A percentile compares a stretch with the other conserved stretches of the same genome.
Evolutionary conservation across 1,284 basidiomycete species (phyloP).

Genomic region (Puccinia polysora): DNA sequence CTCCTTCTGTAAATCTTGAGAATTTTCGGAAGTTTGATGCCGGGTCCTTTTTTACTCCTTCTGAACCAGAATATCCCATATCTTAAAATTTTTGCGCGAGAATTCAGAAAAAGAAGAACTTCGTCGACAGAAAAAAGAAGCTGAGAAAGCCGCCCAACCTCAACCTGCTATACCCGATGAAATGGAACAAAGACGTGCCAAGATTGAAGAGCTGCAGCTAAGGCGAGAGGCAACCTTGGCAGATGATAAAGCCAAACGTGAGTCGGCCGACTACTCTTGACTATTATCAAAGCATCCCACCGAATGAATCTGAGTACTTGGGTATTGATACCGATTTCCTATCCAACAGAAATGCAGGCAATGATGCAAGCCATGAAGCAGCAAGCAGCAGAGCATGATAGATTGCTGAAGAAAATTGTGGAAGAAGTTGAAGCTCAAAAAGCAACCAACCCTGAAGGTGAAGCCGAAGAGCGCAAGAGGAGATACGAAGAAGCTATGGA

Average conservation of each 20-base stretch:
- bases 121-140: constrained; percentile 35
- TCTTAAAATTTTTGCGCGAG: constrained; percentile 42
- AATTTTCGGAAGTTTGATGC: neutral
- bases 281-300: neutral
- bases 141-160: constrained; percentile 32
- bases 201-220: constrained; percentile 43
- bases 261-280: neutral
- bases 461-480: constrained; percentile 23
- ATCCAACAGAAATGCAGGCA: constrained; percentile 22
- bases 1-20: neutral
- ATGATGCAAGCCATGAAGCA: constrained; percentile 39
- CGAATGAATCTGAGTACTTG: too few relatives aligned
- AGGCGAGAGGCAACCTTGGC: constrained; percentile 41
- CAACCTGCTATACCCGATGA: constrained; percentile 40
- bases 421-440: constrained; percentile 25
- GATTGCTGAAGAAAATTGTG: constrained; percentile 32
- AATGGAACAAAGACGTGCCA: constrained; percentile 32
- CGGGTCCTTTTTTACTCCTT: neutral
- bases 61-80: constrained; percentile 38
- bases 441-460: neutral
- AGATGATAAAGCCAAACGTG: constrained; percentile 39
- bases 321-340: neutral
- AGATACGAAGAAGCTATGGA: constrained; percentile 33
- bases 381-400: constrained; percentile 41
- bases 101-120: constrained; percentile 42